A percentile compares a stretch with the other conserved stretches of the same genome.
Conservation (phyloP, 129 eudicot genomes). For the Flaveria bidentis region DNA sequence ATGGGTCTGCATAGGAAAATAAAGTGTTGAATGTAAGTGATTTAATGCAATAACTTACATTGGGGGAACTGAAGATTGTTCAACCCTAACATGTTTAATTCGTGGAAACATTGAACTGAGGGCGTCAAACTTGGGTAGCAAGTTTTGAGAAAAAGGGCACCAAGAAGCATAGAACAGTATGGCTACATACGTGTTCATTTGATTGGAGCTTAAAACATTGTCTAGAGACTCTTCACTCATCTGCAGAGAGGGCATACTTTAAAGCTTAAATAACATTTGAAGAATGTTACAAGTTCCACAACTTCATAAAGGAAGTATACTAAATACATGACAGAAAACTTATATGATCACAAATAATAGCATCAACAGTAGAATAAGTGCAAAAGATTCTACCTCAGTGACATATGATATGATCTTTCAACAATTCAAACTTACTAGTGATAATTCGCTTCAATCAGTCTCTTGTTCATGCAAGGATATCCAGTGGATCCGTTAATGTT, state of each 20-base stretch:
- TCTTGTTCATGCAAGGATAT: not conserved
- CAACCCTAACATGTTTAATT: slow-evolving; percentile 59
- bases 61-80: slow-evolving; percentile 66
- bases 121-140: slow-evolving; percentile 47
- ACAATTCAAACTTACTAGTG: not conserved
- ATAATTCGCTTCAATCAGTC: not conserved
- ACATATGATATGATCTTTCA: not conserved
- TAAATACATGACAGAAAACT: not conserved
- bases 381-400: not conserved
- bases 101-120: slow-evolving; percentile 78
- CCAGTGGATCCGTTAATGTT: not conserved
- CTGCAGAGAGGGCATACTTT: slow-evolving; percentile 31
- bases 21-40: not conserved
- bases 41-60: slow-evolving; percentile 47
- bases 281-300: not conserved
- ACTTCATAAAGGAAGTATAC: not conserved
- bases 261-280: not conserved
- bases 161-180: slow-evolving; percentile 77
- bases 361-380: not conserved
- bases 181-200: slow-evolving; percentile 39
- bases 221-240: slow-evolving; percentile 64
- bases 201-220: slow-evolving; percentile 45
- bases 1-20: not conserved
- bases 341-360: not conserved
- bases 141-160: slow-evolving; percentile 67